Evolutionary conservation across 441 rosid genomes (phyloP).

Genomic region (Arabidopsis lyrata): DNA sequence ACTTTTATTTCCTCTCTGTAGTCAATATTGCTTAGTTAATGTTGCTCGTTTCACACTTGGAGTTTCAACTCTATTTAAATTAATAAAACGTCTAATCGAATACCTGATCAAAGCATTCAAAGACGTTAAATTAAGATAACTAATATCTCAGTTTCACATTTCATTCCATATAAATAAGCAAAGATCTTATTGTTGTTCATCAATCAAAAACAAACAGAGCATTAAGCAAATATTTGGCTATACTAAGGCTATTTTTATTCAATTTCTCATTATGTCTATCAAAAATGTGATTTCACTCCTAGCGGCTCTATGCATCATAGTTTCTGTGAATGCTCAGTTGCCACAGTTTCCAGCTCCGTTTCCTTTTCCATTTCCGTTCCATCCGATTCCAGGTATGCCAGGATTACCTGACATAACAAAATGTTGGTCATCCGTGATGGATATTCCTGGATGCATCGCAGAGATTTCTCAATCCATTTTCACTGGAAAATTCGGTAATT

Average conservation of each 20-base stretch:
- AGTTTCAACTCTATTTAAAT: not conserved
- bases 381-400: too few relatives aligned
- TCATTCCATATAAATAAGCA: not conserved
- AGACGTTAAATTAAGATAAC: not conserved
- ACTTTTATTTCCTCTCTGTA: not conserved
- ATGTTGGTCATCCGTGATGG: too few relatives aligned
- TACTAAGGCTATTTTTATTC: too few relatives aligned
- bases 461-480: too few relatives aligned
- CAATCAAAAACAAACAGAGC: too few relatives aligned
- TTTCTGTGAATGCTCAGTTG: slow-evolving; percentile 22
- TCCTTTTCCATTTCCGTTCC: too few relatives aligned
- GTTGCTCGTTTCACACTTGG: not conserved
- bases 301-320: not conserved
- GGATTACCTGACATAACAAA: too few relatives aligned
- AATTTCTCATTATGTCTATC: slow-evolving; percentile 6
- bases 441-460: too few relatives aligned
- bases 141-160: not conserved
- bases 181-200: too few relatives aligned
- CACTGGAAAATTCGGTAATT: too few relatives aligned
- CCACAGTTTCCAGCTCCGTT: not conserved
- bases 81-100: not conserved
- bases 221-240: not conserved
- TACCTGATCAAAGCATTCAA: not conserved
- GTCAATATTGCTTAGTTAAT: not conserved
- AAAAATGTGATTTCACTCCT: not conserved